Evolutionary conservation across 192 early-diverging fungal species (phyloP).

Genomic region (Blastocladiella britannica): DNA sequence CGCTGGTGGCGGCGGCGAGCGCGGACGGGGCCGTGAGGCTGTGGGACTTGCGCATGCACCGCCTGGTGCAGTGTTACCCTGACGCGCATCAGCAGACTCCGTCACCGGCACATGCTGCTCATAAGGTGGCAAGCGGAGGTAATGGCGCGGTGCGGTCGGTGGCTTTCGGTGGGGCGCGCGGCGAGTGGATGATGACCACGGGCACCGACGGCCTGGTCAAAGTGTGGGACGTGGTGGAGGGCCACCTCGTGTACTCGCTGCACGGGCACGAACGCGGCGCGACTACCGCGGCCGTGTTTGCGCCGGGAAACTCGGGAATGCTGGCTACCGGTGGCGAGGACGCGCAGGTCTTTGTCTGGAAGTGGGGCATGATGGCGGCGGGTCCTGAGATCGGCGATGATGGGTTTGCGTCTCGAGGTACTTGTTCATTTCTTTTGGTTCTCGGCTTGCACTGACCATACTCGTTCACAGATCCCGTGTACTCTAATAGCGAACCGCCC

Average conservation of each 20-base stretch:
- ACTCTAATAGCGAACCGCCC: no score
- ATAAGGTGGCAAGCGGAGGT: no score
- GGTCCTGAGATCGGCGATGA: not conserved
- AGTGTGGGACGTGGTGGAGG: constrained; percentile 42
- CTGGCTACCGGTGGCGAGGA: constrained; percentile 35
- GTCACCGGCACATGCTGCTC: no score
- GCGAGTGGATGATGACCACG: constrained; percentile 28
- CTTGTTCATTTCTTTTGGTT: no score
- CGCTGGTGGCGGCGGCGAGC: constrained; percentile 23
- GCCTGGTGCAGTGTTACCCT: constrained; percentile 32
- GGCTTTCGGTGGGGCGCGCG: no score
- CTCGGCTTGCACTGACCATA: no score
- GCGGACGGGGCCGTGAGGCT: constrained; percentile 33
- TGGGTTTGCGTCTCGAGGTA: no score
- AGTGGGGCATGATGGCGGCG: constrained; percentile 2
- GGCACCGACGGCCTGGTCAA: constrained; percentile 34
- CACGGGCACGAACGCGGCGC: constrained; percentile 34
- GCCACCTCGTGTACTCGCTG: constrained; percentile 37
- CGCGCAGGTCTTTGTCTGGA: constrained; percentile 36
- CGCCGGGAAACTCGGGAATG: constrained; percentile 18
- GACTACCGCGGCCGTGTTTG: constrained; percentile 31
- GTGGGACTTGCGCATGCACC: constrained; percentile 36
- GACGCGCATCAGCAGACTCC: constrained; percentile 38
- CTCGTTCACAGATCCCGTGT: no score
- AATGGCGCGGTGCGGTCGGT: no score